Percentiles rank a stretch among this genome's conserved stretches.
phyloP scores from a whole-genome alignment of 2,329 filamentous ascomycete genomes.

The Colletotrichum tabaci region DNA sequence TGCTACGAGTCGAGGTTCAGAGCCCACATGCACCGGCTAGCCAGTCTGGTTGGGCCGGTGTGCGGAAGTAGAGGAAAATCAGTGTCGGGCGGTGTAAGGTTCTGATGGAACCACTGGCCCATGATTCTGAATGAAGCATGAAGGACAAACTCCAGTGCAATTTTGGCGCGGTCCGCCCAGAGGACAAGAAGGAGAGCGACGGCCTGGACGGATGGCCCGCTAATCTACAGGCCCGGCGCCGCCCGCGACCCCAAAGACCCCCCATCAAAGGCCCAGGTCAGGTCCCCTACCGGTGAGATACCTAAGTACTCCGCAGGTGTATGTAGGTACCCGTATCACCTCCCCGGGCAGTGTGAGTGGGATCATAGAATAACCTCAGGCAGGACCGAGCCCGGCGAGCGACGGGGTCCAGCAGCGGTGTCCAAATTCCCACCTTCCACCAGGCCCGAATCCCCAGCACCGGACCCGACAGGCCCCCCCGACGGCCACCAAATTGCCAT shows the following conservation, averaged over 20 bases:
- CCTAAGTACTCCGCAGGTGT: too few species aligned
- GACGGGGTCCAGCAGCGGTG: background rate
- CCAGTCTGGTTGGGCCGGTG: background rate
- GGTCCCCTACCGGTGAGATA: background rate
- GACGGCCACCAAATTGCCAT: constrained; percentile 4
- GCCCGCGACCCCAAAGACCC: constrained; percentile 25
- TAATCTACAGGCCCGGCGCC: constrained; percentile 42
- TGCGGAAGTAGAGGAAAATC: background rate
- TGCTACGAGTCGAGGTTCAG: constrained; percentile 1
- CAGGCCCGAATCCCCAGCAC: constrained; percentile 9
- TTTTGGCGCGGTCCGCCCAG: constrained; percentile 40
- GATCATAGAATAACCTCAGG: constrained; percentile 5
- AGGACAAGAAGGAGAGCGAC: background rate
- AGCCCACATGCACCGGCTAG: background rate
- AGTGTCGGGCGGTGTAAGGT: constrained; percentile 11
- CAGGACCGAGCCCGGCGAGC: background rate
- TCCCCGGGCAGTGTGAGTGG: background rate
- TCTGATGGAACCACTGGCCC: constrained; percentile 22
- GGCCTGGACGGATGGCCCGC: constrained; percentile 29
- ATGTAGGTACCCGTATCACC: background rate
- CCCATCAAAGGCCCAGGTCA: background rate
- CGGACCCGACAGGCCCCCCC: constrained; percentile 4
- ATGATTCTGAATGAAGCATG: constrained; percentile 20
- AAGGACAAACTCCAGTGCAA: constrained; percentile 31
- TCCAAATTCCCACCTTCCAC: constrained; percentile 1